Conservation (phyloP, 306 rosid species). For the Vigna trinervia region DNA sequence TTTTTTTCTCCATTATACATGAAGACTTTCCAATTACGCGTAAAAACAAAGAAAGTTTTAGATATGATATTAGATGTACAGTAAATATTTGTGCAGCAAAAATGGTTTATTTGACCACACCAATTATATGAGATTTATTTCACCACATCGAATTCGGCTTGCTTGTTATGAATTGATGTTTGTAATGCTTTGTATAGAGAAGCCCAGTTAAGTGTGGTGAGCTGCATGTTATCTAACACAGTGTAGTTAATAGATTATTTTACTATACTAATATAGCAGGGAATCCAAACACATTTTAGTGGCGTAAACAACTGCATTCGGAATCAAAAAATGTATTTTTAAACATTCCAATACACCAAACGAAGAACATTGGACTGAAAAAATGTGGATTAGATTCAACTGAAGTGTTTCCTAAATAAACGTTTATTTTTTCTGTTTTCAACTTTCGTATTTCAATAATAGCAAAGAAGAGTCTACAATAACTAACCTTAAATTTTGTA, state of each 20-base stretch:
- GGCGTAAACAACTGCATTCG: background rate
- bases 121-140: background rate
- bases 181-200: no score
- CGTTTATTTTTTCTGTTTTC: background rate
- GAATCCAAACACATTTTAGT: no score
- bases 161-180: background rate
- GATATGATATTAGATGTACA: background rate
- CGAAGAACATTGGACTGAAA: background rate
- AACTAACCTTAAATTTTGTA: background rate
- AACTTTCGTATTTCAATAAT: background rate
- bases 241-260: background rate
- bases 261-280: no score
- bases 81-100: background rate
- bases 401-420: background rate
- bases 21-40: background rate
- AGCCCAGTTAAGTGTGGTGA: no score
- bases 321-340: no score
- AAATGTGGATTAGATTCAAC: background rate
- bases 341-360: background rate
- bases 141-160: background rate
- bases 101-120: background rate
- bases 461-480: background rate
- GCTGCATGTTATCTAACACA: background rate
- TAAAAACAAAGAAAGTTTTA: background rate
- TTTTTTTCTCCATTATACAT: background rate